Evolutionary conservation across 371 early-diverging fungal species (phyloP), one percentile per base, ranked within the genome.

Genomic region (Entomophthora muscae): DNA sequence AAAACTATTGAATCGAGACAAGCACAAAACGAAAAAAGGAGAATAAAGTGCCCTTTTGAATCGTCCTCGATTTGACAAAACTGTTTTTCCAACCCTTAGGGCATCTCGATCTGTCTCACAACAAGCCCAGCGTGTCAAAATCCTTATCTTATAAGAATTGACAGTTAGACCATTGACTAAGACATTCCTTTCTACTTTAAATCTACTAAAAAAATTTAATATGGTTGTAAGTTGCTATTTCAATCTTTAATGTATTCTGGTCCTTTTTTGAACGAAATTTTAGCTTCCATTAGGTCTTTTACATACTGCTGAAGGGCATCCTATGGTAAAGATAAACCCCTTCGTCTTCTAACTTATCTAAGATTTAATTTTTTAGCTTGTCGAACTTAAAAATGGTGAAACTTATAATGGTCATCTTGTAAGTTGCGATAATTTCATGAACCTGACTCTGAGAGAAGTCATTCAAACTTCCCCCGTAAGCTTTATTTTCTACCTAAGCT

Each of bases 371-470:
- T 17, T 13, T 32, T 73, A 82, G 81, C 78, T 90, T 63, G 95
- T 98, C n/a, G 98, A 98, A 74, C 74, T 98, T 66, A 98, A 98
- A 72, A 94, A 88, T 73, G 97, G 98, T 68, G 94, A 95, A 70
- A 93, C 96, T 24, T 97, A 90, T 76, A 98, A 93, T 71, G 98
- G 98, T 3, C 93, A 91, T 75, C 84, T 98, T 71, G 90, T 91
- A 64, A 88, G 83, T 71, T 94, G 94, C 78, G 98, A 98, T 71
- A 89, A 88, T 68, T 96, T 87, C 81, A 98, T 98, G 98, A 98
- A 98, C 75, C 71, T 98, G 70, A 88, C 88, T 31, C 75, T 98
- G 52, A 83, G 90, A 64, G 95, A 96, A 73, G 97, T 95, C 26
- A 93, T 95, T 65, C 89, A 88, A 71, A 97, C 96, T 0, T 86